Percentiles rank a stretch among this genome's conserved stretches.
Conservation (phyloP, 2,329 filamentous ascomycete genomes). For the Alternaria ethzedia region DNA sequence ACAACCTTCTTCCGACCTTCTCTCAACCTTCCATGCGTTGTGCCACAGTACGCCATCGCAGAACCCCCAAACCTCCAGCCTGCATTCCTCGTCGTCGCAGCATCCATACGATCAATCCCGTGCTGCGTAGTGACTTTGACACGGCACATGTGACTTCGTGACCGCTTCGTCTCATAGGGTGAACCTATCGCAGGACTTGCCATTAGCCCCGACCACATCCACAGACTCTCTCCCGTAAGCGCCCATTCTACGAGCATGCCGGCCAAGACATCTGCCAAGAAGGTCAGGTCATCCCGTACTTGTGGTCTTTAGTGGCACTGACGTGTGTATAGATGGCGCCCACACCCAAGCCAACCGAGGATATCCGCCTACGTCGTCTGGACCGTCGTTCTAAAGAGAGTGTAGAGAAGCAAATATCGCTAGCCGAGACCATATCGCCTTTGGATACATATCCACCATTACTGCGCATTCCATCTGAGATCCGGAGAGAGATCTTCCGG, state of each 20-base stretch:
- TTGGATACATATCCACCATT: constrained; percentile 46
- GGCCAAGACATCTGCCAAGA: constrained; percentile 43
- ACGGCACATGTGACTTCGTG: constrained; percentile 13
- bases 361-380: constrained; percentile 34
- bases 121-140: constrained; percentile 5
- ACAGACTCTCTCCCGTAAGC: constrained; percentile 1
- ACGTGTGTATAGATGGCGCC: constrained; percentile 36
- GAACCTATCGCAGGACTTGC: constrained; percentile 1
- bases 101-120: constrained; percentile 1
- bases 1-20: constrained; percentile 23
- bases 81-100: constrained; percentile 16
- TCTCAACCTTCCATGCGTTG: constrained; percentile 38
- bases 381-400: constrained; percentile 37
- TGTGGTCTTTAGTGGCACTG: constrained; percentile 16
- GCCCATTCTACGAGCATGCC: constrained; percentile 31
- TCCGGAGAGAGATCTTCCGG: constrained; percentile 48
- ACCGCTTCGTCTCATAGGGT: constrained; percentile 8
- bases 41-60: constrained; percentile 20
- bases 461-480: constrained; percentile 48
- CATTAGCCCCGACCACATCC: not conserved
- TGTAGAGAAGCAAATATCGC: constrained; percentile 44
- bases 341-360: constrained; percentile 32
- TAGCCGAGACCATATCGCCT: constrained; percentile 46
- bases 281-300: constrained; percentile 33
- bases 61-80: constrained; percentile 11